These are phyloP conservation scores for Exophiala calicioides DNA, from an alignment of 2,329 filamentous ascomycete genomes.

Conservation along the genomic window DNA sequence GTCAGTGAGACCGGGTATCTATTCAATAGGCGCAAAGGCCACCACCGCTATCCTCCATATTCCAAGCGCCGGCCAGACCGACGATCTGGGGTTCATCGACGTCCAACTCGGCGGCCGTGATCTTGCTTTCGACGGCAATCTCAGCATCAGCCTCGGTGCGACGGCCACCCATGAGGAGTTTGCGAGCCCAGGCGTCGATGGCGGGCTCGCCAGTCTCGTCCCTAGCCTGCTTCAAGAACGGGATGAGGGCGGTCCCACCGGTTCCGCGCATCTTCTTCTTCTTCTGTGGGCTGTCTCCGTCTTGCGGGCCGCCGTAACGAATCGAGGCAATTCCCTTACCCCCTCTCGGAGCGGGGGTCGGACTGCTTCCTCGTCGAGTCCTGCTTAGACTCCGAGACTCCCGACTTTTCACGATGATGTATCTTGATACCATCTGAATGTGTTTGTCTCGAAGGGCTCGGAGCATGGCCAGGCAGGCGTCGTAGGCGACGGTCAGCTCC, in stretches of 20 bases:
- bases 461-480: conserved; percentile 82
- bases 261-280: conserved; percentile 76
- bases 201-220: conserved; percentile 95
- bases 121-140: conserved; percentile 37
- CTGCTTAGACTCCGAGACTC: conserved; percentile 65
- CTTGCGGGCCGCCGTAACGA: conserved; percentile 38
- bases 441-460: conserved; percentile 84
- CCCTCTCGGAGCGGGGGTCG: conserved; percentile 33
- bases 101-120: conserved; percentile 41
- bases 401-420: conserved; percentile 86
- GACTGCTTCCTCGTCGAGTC: conserved; percentile 55
- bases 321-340: conserved; percentile 29
- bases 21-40: conserved; percentile 58
- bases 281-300: conserved; percentile 24
- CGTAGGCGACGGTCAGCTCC: conserved; percentile 76
- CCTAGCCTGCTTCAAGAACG: conserved; percentile 92
- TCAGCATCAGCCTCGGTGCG: conserved; percentile 47
- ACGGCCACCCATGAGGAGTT: conserved; percentile 58
- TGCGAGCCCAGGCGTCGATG: conserved; percentile 65
- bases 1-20: no score
- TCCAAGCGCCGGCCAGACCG: conserved; percentile 83
- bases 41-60: conserved; percentile 77
- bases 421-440: conserved; percentile 92
- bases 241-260: conserved; percentile 88
- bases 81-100: conserved; percentile 58